Conservation (phyloP, 2,329 filamentous ascomycete genomes). For the Botryotinia globosa region DNA sequence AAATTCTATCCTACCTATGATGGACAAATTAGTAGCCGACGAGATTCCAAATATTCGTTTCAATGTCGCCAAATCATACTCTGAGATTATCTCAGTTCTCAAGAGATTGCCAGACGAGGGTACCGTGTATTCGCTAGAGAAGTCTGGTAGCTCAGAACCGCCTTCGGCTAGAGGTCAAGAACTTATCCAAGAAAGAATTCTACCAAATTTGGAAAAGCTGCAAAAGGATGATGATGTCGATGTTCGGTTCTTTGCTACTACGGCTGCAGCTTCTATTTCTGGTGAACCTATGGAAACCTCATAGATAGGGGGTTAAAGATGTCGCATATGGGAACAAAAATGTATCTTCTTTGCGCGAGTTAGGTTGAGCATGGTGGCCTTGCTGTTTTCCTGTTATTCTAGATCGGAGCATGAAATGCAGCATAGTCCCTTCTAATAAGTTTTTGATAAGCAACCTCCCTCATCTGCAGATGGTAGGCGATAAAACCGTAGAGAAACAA, state of each 20-base stretch:
- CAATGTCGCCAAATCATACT: slow-evolving; percentile 98
- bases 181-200: slow-evolving; percentile 79
- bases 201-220: slow-evolving; percentile 90
- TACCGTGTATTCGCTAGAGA: slow-evolving; percentile 81
- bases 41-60: slow-evolving; percentile 99
- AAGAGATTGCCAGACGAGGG: slow-evolving; percentile 86
- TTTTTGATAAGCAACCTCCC: slow-evolving; percentile 16
- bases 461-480: slow-evolving; percentile 8
- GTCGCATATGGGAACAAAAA: slow-evolving; percentile 27
- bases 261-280: slow-evolving; percentile 60
- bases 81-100: slow-evolving; percentile 83
- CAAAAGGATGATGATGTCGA: slow-evolving; percentile 98
- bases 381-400: slow-evolving; percentile 34
- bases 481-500: slow-evolving; percentile 5
- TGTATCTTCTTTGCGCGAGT: slow-evolving; percentile 32
- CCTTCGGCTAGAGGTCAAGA: slow-evolving; percentile 72
- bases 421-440: slow-evolving; percentile 30
- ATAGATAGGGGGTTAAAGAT: slow-evolving; percentile 40
- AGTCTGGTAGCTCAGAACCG: slow-evolving; percentile 59
- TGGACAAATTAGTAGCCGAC: slow-evolving; percentile 89
- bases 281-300: slow-evolving; percentile 55
- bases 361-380: slow-evolving; percentile 31
- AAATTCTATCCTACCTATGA: slow-evolving; percentile 89
- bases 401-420: slow-evolving; percentile 39
- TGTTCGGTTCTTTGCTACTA: slow-evolving; percentile 95